Base-by-base conservation (phyloP, 495 filamentous ascomycete genomes). In the Cercophora scortea region DNA sequence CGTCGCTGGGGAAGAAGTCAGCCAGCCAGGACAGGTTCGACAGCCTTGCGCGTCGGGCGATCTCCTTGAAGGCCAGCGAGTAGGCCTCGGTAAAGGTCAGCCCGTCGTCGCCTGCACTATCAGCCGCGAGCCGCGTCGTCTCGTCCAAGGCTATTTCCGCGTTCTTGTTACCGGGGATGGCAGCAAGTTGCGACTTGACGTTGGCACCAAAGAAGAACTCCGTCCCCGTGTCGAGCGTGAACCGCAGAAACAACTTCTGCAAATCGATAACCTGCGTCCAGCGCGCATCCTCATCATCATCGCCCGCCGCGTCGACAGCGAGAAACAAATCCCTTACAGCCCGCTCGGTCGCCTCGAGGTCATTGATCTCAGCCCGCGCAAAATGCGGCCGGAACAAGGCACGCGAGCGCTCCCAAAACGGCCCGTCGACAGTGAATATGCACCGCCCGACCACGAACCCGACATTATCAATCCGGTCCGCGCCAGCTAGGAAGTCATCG, bases 21-120 rank as follows among this genome's bases (percentile, higher is more conserved):
- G 33, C 44, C 5, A 54, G 12, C 45, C 45, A 54, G 16, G 49
- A 54, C 52, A 54, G 49, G 41, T 49, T 54, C 13, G 52, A 54
- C 25, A 54, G 39, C 46, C 49, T 54, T 32, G 49, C 49, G 5
- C 52, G 38, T 17, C 49, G 52, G 8, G 45, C 52, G 9, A 54
- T 46, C 16, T 49, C 49, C 10, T 40, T 40, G 25, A 39, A 45
- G 10, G 52, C 52, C 39, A 38, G 39, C 25, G 45, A 45, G 25
- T 40, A 45, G 10, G 52, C 52, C 39, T 44, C 45, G 38, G 45
- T 45, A 11, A 54, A 54, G 25, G 52, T 54, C 8, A 54, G 49
- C 8, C 45, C 45, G 39, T 49, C 45, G 12, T 16, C 25, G 6
- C 51, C 51, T 0, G 6, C 7, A 4, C 51, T 15, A 0, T 48